phyloP scores from a whole-genome alignment of 331 rosid species.

The Cydonia oblonga region DNA sequence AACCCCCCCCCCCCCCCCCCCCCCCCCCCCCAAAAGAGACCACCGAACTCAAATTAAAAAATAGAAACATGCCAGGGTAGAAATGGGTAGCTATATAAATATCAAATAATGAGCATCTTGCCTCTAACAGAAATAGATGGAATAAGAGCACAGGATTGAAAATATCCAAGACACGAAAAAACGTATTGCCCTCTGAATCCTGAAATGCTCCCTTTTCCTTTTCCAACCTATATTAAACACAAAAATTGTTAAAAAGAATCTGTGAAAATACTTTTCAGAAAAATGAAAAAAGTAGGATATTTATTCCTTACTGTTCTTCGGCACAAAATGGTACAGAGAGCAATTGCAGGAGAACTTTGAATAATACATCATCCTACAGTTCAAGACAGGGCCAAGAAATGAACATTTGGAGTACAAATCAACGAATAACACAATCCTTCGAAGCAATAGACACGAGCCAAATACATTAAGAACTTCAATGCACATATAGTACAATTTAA shows the following conservation, averaged over 20 bases:
- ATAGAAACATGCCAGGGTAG: neutral
- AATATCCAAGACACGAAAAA: constrained; percentile 40
- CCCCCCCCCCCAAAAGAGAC: too few relatives aligned
- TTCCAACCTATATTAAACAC: constrained; percentile 30
- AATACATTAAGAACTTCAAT: neutral
- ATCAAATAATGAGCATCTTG: constrained; percentile 5
- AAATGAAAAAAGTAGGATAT: constrained; percentile 7
- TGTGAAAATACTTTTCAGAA: neutral
- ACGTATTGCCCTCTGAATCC: constrained; percentile 33
- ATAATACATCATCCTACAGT: constrained; percentile 84
- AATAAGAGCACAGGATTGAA: constrained; percentile 62
- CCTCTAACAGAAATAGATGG: constrained; percentile 82
- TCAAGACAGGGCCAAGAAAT: constrained; percentile 12
- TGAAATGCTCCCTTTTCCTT: constrained; percentile 23
- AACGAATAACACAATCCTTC: too few relatives aligned
- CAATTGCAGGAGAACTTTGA: constrained; percentile 69
- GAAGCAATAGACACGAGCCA: neutral
- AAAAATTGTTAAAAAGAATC: constrained; percentile 9
- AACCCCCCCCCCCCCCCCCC: too few relatives aligned
- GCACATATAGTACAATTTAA: neutral
- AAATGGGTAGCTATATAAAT: neutral
- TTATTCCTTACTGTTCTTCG: constrained; percentile 43
- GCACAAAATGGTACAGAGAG: constrained; percentile 33
- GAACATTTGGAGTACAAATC: neutral
- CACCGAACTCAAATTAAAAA: neutral